Evolutionary conservation across 2,329 filamentous ascomycete species (phyloP).

Genomic region (Zasmidium citrigriseum): DNA sequence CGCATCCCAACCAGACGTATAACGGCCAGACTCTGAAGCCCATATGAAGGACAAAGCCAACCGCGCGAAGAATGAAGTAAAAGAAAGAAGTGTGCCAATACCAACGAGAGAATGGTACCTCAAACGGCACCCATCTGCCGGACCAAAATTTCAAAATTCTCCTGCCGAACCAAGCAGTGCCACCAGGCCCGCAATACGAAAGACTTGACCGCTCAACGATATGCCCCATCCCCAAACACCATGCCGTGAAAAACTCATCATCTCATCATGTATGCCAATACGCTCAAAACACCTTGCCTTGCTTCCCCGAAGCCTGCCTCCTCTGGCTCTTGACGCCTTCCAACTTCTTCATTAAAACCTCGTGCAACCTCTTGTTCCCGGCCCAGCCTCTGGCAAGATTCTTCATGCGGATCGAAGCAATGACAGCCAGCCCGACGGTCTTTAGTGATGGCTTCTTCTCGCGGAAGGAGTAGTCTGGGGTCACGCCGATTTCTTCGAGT

Average conservation of each 20-base stretch:
- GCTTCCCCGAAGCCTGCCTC: conserved; percentile 6
- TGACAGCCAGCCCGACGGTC: conserved; percentile 50
- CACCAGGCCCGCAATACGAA: neutral
- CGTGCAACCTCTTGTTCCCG: conserved; percentile 51
- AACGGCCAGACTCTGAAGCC: neutral
- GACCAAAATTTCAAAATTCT: neutral
- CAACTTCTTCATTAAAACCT: conserved; percentile 47
- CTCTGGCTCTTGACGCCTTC: conserved; percentile 43
- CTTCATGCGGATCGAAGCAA: conserved; percentile 55
- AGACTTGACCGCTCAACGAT: neutral
- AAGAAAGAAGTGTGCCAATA: neutral
- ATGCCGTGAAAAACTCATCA: neutral
- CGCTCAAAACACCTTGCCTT: neutral
- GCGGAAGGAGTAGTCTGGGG: conserved; percentile 51
- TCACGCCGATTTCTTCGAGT: conserved; percentile 78
- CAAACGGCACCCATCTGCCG: neutral
- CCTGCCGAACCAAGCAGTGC: neutral
- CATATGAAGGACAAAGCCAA: no score
- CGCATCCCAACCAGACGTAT: neutral
- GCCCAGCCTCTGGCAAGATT: conserved; percentile 53
- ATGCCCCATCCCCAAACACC: neutral
- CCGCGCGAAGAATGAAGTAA: neutral
- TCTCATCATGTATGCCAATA: neutral
- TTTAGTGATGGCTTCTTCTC: conserved; percentile 50
- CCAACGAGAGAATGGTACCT: neutral